These are phyloP conservation scores for Xylaria flabelliformis DNA, from an alignment of 495 filamentous ascomycete genomes.

Conservation along the genomic window DNA sequence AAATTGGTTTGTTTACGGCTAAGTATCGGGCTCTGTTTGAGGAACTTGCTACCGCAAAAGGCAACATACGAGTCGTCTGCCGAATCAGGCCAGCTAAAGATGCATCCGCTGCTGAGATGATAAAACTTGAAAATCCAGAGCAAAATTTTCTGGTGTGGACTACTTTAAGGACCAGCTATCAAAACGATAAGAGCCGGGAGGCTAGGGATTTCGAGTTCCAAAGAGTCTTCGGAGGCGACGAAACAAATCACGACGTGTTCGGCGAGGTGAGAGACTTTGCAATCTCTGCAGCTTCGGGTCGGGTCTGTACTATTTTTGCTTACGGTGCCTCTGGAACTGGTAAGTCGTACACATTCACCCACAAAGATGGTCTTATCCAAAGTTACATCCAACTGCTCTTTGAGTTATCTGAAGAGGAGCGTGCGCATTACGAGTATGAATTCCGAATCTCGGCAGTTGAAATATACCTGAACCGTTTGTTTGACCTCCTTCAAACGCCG, in stretches of 20 bases:
- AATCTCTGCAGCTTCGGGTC: constrained; percentile 86
- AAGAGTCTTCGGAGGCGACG: constrained; percentile 78
- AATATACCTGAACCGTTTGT: constrained; percentile 93
- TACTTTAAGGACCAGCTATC: neutral
- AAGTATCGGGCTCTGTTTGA: constrained; percentile 68
- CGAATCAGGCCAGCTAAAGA: constrained; percentile 68
- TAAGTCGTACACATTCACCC: constrained; percentile 59
- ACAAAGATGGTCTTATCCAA: constrained; percentile 87
- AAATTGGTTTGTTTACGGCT: neutral
- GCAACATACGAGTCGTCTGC: constrained; percentile 97
- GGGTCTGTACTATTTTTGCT: constrained; percentile 75
- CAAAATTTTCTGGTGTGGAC: constrained; percentile 20
- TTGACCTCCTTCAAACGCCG: constrained; percentile 69
- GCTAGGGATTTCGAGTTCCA: constrained; percentile 87
- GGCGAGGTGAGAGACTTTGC: constrained; percentile 93
- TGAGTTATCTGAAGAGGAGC: constrained; percentile 51
- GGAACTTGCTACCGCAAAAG: constrained; percentile 90
- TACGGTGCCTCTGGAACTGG: constrained; percentile 59
- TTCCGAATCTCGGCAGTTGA: constrained; percentile 94
- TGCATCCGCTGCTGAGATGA: constrained; percentile 37
- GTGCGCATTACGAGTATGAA: constrained; percentile 71
- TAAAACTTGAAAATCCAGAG: constrained; percentile 26
- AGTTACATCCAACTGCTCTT: constrained; percentile 87
- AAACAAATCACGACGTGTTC: constrained; percentile 84
- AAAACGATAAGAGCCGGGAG: constrained; percentile 43